Evolutionary conservation across 1,139 yeast genomes (phyloP), one percentile per base, ranked within the genome.

Genomic region (Kurtzmaniella quercitrusa): DNA sequence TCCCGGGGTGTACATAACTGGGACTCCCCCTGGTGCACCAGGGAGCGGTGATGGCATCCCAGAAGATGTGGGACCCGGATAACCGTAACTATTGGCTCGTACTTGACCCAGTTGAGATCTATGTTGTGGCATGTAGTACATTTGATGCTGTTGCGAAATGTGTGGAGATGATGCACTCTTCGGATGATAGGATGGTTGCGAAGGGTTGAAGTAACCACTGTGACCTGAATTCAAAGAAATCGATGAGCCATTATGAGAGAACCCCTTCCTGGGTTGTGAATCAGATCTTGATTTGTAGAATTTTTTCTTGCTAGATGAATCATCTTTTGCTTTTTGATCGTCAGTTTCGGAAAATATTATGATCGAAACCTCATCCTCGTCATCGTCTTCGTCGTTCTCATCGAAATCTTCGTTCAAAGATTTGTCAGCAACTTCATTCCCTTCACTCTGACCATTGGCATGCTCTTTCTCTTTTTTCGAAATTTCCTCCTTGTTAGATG

Each of bases 351-450:
- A 60, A 22, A 67, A 71, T 47, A 71, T 69, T 36, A 72, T 66
- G 23, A 72, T 70, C 5, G 75, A 68, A 11, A 69, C 66, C 38
- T 71, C 75, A 23, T 70, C 75, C 14, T 64, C 69, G 23, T 67
- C 73, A 8, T 57, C 65, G 2, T 53, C 66, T 1, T 55, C 65
- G 11, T 56, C 62, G 2, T 55, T 61, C 5, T 51, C 59, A 5
- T 50, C 56, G 11, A 45, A 55, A 5, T 44, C 53, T 20, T 43
- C 52, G 16, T 47, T 54, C 14, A 42, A 50, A 11, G 44, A 46
- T 26, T 9, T 26, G 12, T 26, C 30, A 12, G 40, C 49, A n/a
- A 26, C 36, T 15, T 35, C 33, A 26, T 26, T 16, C 33, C 40
- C 42, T 15, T 40, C 38, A n/a, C 34, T 39, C 34, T 26, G 14